Conservation (phyloP, 1,284 basidiomycete genomes). For the Thelephora terrestris region DNA sequence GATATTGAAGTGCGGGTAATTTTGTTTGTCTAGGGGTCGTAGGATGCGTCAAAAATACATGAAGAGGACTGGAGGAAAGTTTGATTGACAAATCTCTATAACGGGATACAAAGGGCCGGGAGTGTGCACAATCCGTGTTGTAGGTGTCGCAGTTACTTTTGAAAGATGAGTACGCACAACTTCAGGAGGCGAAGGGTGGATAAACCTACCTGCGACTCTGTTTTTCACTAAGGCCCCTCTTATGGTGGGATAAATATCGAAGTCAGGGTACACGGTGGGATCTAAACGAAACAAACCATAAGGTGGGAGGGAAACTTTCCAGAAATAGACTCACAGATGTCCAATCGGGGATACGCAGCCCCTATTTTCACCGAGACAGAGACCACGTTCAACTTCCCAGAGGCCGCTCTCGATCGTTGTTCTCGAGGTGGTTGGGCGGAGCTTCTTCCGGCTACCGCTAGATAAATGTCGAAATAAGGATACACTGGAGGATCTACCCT, state of each 20-base stretch:
- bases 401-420: not conserved
- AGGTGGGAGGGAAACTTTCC: not conserved
- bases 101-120: not conserved
- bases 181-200: not conserved
- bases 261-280: constrained; percentile 17
- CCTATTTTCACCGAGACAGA: constrained; percentile 2
- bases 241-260: constrained; percentile 19
- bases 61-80: not conserved
- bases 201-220: not conserved
- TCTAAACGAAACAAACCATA: constrained; percentile 8
- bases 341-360: constrained; percentile 21
- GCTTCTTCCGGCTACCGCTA: constrained; percentile 2
- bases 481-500: constrained; percentile 29
- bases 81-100: not conserved
- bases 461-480: constrained; percentile 23
- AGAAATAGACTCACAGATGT: constrained; percentile 22
- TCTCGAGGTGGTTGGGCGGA: not conserved
- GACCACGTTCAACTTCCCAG: not conserved
- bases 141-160: not conserved
- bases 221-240: not conserved
- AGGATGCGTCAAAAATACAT: not conserved
- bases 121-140: not conserved
- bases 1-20: constrained; percentile 20
- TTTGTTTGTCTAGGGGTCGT: not conserved
- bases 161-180: not conserved